phyloP scores from a whole-genome alignment of 1,139 yeast genomes.

The Eremothecium coryli region DNA sequence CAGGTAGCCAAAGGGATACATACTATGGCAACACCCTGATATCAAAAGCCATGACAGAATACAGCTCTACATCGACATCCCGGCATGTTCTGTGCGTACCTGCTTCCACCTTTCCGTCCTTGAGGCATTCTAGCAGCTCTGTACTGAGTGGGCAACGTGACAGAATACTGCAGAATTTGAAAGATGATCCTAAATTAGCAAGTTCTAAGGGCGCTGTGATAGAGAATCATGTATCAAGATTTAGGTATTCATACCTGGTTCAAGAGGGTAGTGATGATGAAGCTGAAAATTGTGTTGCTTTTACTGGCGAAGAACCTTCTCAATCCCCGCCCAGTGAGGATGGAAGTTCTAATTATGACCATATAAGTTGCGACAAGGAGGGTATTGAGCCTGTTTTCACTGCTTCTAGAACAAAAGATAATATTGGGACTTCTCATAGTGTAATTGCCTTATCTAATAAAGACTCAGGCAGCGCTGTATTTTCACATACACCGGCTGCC shows the following conservation, averaged over 20 bases:
- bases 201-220: slow-evolving; percentile 12
- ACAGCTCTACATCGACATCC: not conserved
- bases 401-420: too few species aligned
- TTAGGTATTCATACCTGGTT: slow-evolving; percentile 28
- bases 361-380: too few species aligned
- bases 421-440: too few species aligned
- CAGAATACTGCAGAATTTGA: slow-evolving; percentile 1
- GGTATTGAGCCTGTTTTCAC: not conserved
- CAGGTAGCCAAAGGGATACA: not conserved
- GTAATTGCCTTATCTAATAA: too few species aligned
- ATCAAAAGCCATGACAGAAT: not conserved
- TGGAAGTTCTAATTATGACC: too few species aligned
- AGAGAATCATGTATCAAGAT: slow-evolving; percentile 25
- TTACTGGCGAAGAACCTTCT: not conserved
- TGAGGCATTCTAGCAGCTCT: slow-evolving; percentile 13
- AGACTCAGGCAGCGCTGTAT: too few species aligned
- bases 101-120: slow-evolving; percentile 28
- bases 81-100: slow-evolving; percentile 25
- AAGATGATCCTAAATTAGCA: slow-evolving; percentile 7
- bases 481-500: too few species aligned
- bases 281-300: slow-evolving; percentile 6
- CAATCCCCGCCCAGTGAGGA: too few species aligned
- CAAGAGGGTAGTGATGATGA: slow-evolving; percentile 24
- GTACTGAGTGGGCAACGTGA: not conserved
- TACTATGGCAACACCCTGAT: not conserved